phyloP scores from a whole-genome alignment of 305 asterid species.

The Solanum chacoense region DNA sequence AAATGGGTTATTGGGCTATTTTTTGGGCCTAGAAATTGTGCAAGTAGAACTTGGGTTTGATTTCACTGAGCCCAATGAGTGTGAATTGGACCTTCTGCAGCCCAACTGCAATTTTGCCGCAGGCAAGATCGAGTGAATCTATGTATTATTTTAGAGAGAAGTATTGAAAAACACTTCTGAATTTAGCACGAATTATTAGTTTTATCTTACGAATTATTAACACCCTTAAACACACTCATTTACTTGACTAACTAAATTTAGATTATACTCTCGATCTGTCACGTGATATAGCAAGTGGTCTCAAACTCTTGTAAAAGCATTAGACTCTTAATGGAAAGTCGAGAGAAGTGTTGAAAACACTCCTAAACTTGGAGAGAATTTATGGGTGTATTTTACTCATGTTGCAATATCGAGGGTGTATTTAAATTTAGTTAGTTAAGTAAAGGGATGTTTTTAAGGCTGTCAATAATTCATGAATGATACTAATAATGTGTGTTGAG shows the following conservation, averaged over 20 bases:
- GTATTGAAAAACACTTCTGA: neutral
- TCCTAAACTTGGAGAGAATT: no score
- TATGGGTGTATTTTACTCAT: neutral
- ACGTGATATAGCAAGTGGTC: neutral
- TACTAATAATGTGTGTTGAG: neutral
- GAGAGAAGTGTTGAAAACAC: neutral
- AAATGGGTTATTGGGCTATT: neutral
- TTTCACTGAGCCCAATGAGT: neutral
- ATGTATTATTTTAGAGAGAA: neutral
- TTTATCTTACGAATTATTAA: no score
- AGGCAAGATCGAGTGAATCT: neutral
- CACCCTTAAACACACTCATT: no score
- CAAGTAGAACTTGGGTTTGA: neutral
- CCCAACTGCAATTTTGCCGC: neutral
- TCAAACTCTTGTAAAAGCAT: neutral
- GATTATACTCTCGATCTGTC: rapidly evolving
- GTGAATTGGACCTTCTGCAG: neutral
- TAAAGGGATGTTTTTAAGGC: rapidly evolving
- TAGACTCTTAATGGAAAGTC: no score
- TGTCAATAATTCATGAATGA: no score
- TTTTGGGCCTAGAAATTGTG: neutral
- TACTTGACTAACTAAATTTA: neutral
- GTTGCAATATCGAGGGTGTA: neutral
- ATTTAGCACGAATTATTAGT: no score
- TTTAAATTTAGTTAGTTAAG: no score